Conservation (phyloP, 805 yeast genomes). For the Sugiyamaella qingdaonensis region DNA sequence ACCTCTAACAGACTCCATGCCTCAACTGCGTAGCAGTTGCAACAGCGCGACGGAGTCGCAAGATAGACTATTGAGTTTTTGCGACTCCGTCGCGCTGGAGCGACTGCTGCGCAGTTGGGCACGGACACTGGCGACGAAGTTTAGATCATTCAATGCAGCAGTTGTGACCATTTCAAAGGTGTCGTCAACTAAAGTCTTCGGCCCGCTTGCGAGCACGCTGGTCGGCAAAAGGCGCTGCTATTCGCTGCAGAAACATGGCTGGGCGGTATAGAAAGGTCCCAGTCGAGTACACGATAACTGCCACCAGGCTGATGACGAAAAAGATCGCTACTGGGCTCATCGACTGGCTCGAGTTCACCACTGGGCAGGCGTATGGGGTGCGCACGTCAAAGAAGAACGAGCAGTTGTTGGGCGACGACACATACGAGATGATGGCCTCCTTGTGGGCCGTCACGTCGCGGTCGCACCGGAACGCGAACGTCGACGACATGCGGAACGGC, state of each 20-base stretch:
- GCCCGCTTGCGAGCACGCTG: conserved; percentile 1
- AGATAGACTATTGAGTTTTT: too few species aligned
- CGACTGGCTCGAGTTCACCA: conserved; percentile 62
- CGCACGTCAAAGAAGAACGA: conserved; percentile 79
- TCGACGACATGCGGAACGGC: conserved; percentile 53
- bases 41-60: too few species aligned
- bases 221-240: conserved; percentile 1
- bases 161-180: too few species aligned
- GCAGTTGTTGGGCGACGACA: conserved; percentile 73
- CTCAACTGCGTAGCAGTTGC: too few species aligned
- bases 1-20: too few species aligned
- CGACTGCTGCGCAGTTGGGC: too few species aligned
- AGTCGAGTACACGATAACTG: conserved; percentile 35
- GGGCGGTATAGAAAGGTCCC: conserved; percentile 17
- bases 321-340: conserved; percentile 48
- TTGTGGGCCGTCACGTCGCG: conserved; percentile 52
- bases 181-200: neutral
- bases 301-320: conserved; percentile 50
- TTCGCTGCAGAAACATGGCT: conserved; percentile 8
- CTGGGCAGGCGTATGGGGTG: conserved; percentile 83
- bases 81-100: too few species aligned
- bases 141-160: too few species aligned
- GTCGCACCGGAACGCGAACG: conserved; percentile 74
- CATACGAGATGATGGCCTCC: conserved; percentile 61
- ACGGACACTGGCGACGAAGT: too few species aligned